phyloP scores from a whole-genome alignment of 1,284 basidiomycete species.

The Trichosporon ovoides region DNA sequence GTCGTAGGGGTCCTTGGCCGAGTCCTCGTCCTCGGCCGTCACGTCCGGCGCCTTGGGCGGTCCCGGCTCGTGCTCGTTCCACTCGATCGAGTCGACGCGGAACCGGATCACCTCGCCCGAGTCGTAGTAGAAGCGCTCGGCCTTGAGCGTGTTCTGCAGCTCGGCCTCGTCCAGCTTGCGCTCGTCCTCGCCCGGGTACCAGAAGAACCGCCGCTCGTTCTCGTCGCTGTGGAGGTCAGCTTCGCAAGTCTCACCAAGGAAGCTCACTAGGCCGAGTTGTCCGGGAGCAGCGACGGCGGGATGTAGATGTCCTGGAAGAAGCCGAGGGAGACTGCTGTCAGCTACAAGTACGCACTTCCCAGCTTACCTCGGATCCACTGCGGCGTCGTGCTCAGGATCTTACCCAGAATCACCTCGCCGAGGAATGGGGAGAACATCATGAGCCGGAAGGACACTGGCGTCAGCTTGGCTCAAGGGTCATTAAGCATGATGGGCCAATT shows the following conservation, averaged over 20 bases:
- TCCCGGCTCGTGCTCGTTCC: slow-evolving; percentile 85
- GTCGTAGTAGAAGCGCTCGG: slow-evolving; percentile 79
- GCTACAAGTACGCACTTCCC: not conserved
- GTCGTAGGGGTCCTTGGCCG: slow-evolving; percentile 14
- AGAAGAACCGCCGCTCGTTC: slow-evolving; percentile 69
- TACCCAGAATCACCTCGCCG: slow-evolving; percentile 83
- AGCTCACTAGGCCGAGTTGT: slow-evolving; percentile 46
- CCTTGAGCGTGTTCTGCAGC: slow-evolving; percentile 54
- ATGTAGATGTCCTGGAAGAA: slow-evolving; percentile 96
- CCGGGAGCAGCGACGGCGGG: slow-evolving; percentile 58
- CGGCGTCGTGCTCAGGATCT: slow-evolving; percentile 76
- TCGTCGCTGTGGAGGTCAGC: slow-evolving; percentile 18
- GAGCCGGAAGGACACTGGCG: slow-evolving; percentile 75
- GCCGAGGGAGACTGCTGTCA: slow-evolving; percentile 65
- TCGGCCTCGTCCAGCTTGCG: slow-evolving; percentile 51
- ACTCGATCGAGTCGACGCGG: slow-evolving; percentile 79
- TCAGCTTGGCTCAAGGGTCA: no score
- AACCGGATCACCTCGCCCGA: slow-evolving; percentile 77
- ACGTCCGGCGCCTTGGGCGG: slow-evolving; percentile 55
- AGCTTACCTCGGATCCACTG: slow-evolving; percentile 72
- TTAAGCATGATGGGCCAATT: no score
- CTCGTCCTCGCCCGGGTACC: slow-evolving; percentile 60
- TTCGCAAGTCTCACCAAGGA: accelerated
- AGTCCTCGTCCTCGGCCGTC: slow-evolving; percentile 5
- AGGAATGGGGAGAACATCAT: slow-evolving; percentile 87